Conservation (phyloP, 495 filamentous ascomycete genomes). For the Cenococcum geophilum region DNA sequence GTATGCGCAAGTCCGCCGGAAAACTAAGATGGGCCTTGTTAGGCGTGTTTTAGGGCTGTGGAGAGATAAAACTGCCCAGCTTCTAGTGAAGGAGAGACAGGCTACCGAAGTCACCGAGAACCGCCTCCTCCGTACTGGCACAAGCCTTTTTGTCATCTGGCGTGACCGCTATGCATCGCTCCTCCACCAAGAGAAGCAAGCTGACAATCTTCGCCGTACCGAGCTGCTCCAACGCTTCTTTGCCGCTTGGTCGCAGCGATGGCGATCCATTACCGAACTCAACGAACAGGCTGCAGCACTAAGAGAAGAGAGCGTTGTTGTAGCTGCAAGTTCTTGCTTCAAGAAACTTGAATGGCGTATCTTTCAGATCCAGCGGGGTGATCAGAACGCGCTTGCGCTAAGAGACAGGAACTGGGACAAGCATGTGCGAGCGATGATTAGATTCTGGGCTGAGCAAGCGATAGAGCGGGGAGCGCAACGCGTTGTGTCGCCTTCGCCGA, state of each 20-base stretch:
- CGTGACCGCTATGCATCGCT: constrained; percentile 7
- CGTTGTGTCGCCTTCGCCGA: constrained; percentile 10
- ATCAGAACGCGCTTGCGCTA: constrained; percentile 35
- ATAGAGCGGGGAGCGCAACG: constrained; percentile 6
- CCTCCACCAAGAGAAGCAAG: constrained; percentile 2
- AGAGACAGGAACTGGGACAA: constrained; percentile 33
- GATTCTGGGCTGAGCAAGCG: constrained; percentile 36
- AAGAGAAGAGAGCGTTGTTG: constrained; percentile 24
- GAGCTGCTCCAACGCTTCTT: constrained; percentile 4
- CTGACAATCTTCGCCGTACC: not conserved
- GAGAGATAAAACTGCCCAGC: constrained; percentile 40
- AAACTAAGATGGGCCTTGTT: constrained; percentile 53
- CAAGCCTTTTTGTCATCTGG: constrained; percentile 14
- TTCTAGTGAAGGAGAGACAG: constrained; percentile 41
- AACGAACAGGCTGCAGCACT: constrained; percentile 25
- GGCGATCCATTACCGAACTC: constrained; percentile 7
- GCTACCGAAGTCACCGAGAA: constrained; percentile 37
- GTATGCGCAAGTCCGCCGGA: constrained; percentile 54
- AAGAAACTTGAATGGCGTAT: constrained; percentile 36
- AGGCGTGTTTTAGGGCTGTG: constrained; percentile 43
- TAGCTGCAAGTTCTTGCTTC: constrained; percentile 20
- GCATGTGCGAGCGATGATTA: constrained; percentile 36
- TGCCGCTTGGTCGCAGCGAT: constrained; percentile 7
- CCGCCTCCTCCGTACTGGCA: constrained; percentile 31
- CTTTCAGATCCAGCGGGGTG: constrained; percentile 32